Base-by-base conservation (phyloP, 257 asterid genomes). In the Nicotiana benthamiana region DNA sequence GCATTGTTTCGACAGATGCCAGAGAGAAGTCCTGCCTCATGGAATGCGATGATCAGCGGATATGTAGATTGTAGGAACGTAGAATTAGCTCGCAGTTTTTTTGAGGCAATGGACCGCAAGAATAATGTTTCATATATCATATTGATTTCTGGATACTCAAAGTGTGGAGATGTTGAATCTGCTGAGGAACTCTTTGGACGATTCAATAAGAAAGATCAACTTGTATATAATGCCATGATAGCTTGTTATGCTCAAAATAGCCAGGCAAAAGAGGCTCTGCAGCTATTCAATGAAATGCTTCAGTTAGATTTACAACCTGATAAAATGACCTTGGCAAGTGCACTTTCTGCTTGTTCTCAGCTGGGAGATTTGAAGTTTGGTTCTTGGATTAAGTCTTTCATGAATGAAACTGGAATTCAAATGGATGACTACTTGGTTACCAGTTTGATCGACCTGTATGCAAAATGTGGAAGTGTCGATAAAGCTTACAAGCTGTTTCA, bases 361-460 rank as follows among this genome's bases (percentile, higher is more conserved):
- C 84, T 95, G 28, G 99, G 98, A 83, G 97, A 95, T 86, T 63
- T 89, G 28, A 83, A 88, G 52, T 61, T 43, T 1, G 97, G 92
- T 57, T 59, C 85, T 78, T 87, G 87, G 87, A 88, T 95, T 2
- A 97, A 90, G 77, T 84, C 90, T 4, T 89, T 86, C 87, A 87
- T 91, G 87, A 82, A 1, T 70, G 87, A 89, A 77, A 40, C 36
- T 9, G 97, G 97, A 68, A 92, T 92, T 32, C 59, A 66, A 74
- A 91, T 92, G 97, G 99, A 95, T 75, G 95, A 91, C 87, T 93
- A 92, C 84, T 67, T 95, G 65, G 86, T 90, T 72, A 95, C 98
- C n/a, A 86, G 98, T 75, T 87, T 93, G 51, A 79, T 95, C 11
- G 97, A 95, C 90, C 30, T 95, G 87, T 86, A 93, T 75, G 87